A percentile compares a stretch with the other conserved stretches of the same genome.
Evolutionary conservation across 768 basidiomycete genomes (phyloP).

Genomic region (Macrolepiota dolichaula): DNA sequence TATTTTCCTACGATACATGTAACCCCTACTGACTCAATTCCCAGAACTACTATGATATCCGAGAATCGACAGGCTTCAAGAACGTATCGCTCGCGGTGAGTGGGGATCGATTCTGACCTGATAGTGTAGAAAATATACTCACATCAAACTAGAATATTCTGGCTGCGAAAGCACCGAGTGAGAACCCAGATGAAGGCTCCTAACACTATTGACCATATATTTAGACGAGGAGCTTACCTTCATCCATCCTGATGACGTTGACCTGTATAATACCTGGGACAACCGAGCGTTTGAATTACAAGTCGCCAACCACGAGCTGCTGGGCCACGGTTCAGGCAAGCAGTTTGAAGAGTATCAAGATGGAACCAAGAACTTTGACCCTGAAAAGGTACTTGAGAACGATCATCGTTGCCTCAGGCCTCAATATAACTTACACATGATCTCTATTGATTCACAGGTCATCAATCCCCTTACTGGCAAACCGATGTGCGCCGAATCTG

Average conservation of each 20-base stretch:
- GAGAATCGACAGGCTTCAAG: slow-evolving; percentile 83
- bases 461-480: slow-evolving; percentile 81
- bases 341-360: slow-evolving; percentile 73
- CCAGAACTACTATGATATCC: slow-evolving; percentile 80
- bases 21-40: neutral
- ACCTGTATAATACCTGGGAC: slow-evolving; percentile 76
- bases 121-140: neutral
- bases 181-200: slow-evolving; percentile 18
- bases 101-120: neutral
- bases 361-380: slow-evolving; percentile 82
- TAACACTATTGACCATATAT: neutral
- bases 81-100: slow-evolving; percentile 81
- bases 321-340: slow-evolving; percentile 85
- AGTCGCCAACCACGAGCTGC: slow-evolving; percentile 86
- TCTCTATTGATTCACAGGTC: slow-evolving; percentile 37
- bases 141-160: slow-evolving; percentile 61
- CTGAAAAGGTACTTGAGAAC: slow-evolving; percentile 45
- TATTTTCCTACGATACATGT: slow-evolving; percentile 3
- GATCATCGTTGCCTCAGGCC: neutral
- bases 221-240: slow-evolving; percentile 79
- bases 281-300: slow-evolving; percentile 79
- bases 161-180: slow-evolving; percentile 83
- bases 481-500: slow-evolving; percentile 48
- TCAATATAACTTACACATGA: neutral
- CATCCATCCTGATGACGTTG: slow-evolving; percentile 74